These are phyloP conservation scores for Medicago ruthenica DNA, from an alignment of 306 rosid genomes.

Conservation along the genomic window DNA sequence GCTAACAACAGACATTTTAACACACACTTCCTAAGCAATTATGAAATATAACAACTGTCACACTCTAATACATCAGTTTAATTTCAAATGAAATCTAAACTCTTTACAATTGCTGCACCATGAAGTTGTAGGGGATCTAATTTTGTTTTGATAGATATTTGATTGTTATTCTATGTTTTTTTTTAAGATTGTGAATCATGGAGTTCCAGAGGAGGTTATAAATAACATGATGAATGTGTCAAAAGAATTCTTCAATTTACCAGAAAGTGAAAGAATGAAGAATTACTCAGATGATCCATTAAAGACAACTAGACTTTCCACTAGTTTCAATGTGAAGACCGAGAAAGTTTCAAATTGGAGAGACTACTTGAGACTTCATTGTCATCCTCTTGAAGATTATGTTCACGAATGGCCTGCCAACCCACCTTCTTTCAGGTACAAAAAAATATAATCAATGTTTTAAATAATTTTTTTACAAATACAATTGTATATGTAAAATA, in stretches of 20 bases:
- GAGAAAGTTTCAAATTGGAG: slow-evolving; percentile 85
- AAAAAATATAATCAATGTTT: not conserved
- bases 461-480: not conserved
- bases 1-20: too few species aligned
- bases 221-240: slow-evolving; percentile 58
- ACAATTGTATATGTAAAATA: too few species aligned
- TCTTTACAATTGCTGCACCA: too few species aligned
- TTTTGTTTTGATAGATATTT: not conserved
- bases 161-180: not conserved
- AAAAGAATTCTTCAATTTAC: slow-evolving; percentile 61
- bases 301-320: slow-evolving; percentile 79
- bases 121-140: not conserved
- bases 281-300: slow-evolving; percentile 75
- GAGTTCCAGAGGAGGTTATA: slow-evolving; percentile 55
- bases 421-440: slow-evolving; percentile 70
- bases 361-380: slow-evolving; percentile 83
- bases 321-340: slow-evolving; percentile 81
- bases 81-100: too few species aligned
- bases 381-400: slow-evolving; percentile 73
- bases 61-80: not conserved
- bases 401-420: slow-evolving; percentile 77
- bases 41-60: not conserved
- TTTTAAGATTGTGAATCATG: slow-evolving; percentile 69
- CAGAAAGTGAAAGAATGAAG: slow-evolving; percentile 80
- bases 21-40: too few species aligned